Percentiles rank a stretch among this genome's conserved stretches.
phyloP scores from a whole-genome alignment of 2,329 filamentous ascomycete genomes.

The Teratosphaeria destructans region DNA sequence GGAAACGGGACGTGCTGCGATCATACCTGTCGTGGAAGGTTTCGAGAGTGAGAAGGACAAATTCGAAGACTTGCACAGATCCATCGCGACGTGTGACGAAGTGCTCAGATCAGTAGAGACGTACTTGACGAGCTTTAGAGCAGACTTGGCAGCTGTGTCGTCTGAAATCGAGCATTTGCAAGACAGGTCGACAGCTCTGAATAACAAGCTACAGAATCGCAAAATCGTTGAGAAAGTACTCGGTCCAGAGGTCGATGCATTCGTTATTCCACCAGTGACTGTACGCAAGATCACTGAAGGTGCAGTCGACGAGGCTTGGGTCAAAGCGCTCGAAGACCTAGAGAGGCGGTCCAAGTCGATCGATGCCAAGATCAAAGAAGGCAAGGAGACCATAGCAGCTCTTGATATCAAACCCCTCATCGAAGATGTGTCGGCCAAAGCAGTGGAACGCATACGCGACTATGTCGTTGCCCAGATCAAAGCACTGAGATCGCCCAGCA shows the following conservation, averaged over 20 bases:
- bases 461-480: conserved; percentile 93
- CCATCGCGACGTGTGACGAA: conserved; percentile 82
- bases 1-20: not conserved
- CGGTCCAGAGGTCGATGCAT: conserved; percentile 80
- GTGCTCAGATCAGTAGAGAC: conserved; percentile 86
- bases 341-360: conserved; percentile 67
- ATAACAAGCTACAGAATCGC: conserved; percentile 76
- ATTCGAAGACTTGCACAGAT: conserved; percentile 82
- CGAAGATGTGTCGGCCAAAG: conserved; percentile 74
- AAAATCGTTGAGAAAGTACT: conserved; percentile 81
- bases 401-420: conserved; percentile 78
- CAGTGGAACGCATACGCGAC: conserved; percentile 87
- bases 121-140: conserved; percentile 85
- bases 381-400: conserved; percentile 60
- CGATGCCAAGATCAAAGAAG: conserved; percentile 53
- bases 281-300: conserved; percentile 82
- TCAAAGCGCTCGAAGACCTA: conserved; percentile 70
- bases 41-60: conserved; percentile 65
- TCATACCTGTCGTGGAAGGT: conserved; percentile 37
- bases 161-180: conserved; percentile 92
- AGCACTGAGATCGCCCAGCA: conserved; percentile 82
- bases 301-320: conserved; percentile 79
- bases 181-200: conserved; percentile 71
- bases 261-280: conserved; percentile 74
- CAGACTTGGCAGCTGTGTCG: conserved; percentile 83